phyloP scores from a whole-genome alignment of 495 filamentous ascomycete genomes.

The Aspergillus haitiensis region DNA sequence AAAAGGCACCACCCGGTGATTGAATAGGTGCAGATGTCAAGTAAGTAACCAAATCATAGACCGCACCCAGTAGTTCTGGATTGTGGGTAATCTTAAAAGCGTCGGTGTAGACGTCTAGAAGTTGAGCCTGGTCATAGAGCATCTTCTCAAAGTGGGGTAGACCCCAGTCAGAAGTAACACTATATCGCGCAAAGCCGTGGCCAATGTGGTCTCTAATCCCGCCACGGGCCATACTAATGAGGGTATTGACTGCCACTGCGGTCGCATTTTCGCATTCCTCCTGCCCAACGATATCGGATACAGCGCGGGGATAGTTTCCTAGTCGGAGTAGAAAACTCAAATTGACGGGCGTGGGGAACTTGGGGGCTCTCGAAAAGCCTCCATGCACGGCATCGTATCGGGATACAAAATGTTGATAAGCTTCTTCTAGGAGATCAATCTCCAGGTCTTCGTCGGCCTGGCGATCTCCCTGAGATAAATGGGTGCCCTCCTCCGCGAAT shows the following conservation, averaged over 20 bases:
- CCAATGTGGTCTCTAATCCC: conserved; percentile 94
- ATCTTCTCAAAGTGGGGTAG: conserved; percentile 98
- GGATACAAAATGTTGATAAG: conserved; percentile 72
- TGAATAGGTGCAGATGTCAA: conserved; percentile 66
- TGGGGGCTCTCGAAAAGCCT: conserved; percentile 75
- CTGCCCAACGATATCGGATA: conserved; percentile 82
- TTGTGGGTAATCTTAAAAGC: conserved; percentile 74
- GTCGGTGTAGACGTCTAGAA: conserved; percentile 84
- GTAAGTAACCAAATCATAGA: conserved; percentile 83
- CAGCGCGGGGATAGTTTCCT: conserved; percentile 65
- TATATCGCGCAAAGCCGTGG: conserved; percentile 86
- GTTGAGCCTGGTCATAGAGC: conserved; percentile 90
- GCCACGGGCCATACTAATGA: conserved; percentile 79
- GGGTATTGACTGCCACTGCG: conserved; percentile 77
- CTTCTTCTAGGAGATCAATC: conserved; percentile 88
- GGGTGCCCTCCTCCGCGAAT: conserved; percentile 83
- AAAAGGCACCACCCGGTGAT: conserved; percentile 72
- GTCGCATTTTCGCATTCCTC: conserved; percentile 73
- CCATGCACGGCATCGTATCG: conserved; percentile 78
- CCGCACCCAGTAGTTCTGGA: conserved; percentile 71
- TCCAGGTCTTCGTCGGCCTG: conserved; percentile 70
- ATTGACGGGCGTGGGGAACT: conserved; percentile 89
- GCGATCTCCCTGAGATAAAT: conserved; percentile 54
- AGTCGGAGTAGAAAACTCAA: conserved; percentile 80
- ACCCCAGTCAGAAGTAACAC: conserved; percentile 86